phyloP scores from a whole-genome alignment of 1,284 basidiomycete genomes.

The Sporisorium iseilematis-ciliati region DNA sequence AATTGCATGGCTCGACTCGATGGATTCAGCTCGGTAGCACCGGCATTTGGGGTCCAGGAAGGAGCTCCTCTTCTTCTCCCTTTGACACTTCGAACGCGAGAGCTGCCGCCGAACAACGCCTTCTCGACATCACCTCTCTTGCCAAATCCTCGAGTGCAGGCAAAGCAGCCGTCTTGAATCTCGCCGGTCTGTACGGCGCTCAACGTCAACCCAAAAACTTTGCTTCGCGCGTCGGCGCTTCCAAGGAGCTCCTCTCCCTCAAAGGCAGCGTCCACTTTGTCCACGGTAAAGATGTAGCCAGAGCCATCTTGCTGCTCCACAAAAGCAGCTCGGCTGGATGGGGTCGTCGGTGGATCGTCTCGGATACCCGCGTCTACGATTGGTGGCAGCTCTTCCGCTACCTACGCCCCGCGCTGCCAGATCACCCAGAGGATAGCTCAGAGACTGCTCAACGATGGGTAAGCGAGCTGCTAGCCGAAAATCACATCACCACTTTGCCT shows the following conservation, averaged over 20 bases:
- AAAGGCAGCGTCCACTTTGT: conserved; percentile 61
- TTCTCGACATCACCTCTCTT: conserved; percentile 33
- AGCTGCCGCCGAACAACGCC: conserved; percentile 42
- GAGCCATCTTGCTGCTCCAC: conserved; percentile 53
- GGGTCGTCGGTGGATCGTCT: conserved; percentile 60
- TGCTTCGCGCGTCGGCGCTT: conserved; percentile 45
- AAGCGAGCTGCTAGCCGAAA: conserved; percentile 35
- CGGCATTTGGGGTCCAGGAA: conserved; percentile 55
- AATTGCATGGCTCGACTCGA: conserved; percentile 31
- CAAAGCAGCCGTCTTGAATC: conserved; percentile 49
- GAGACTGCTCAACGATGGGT: conserved; percentile 42
- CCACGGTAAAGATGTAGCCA: conserved; percentile 59
- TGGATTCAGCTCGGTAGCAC: conserved; percentile 64
- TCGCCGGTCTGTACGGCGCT: conserved; percentile 60
- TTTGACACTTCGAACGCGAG: conserved; percentile 38
- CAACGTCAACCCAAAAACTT: conserved; percentile 52
- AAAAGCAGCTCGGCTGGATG: conserved; percentile 29
- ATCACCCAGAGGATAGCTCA: conserved; percentile 38
- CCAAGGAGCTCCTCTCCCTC: conserved; percentile 44
- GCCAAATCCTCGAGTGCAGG: conserved; percentile 1
- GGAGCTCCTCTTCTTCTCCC: conserved; percentile 38
- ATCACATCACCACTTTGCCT: conserved; percentile 32
- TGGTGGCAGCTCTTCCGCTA: conserved; percentile 58
- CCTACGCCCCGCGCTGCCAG: conserved; percentile 36
- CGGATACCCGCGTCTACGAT: conserved; percentile 51